These are phyloP conservation scores for Talaromyces sp. DNA, from an alignment of 2,329 filamentous ascomycete genomes.

Conservation along the genomic window DNA sequence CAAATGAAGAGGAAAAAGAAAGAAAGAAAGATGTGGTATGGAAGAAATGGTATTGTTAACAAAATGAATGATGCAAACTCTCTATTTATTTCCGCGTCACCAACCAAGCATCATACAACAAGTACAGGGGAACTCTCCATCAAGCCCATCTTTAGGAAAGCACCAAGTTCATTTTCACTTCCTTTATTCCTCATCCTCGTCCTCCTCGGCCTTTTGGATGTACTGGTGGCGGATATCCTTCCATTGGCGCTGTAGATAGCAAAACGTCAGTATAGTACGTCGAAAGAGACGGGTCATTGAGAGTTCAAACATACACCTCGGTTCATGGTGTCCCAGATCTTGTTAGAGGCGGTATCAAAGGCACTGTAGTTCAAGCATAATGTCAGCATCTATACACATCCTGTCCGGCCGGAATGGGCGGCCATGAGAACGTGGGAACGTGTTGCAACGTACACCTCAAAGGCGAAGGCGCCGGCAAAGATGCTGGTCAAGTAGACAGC, in stretches of 20 bases:
- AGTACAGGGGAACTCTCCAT: constrained; percentile 16
- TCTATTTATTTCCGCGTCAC: constrained; percentile 13
- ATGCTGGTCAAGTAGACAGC: constrained; percentile 80
- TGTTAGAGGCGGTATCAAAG: constrained; percentile 78
- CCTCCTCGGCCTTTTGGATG: constrained; percentile 65
- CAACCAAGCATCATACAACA: constrained; percentile 12
- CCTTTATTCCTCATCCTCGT: constrained; percentile 48
- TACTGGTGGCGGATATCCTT: constrained; percentile 97
- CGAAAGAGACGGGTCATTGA: not conserved
- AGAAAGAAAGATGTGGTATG: not conserved
- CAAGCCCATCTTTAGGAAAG: constrained; percentile 17
- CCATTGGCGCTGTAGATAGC: constrained; percentile 79
- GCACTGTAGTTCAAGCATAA: constrained; percentile 52
- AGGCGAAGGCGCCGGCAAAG: constrained; percentile 82
- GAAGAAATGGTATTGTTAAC: constrained; percentile 10
- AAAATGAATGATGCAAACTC: constrained; percentile 11
- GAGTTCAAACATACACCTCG: constrained; percentile 66
- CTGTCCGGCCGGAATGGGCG: not conserved
- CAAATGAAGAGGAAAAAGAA: too few relatives aligned
- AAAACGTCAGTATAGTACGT: constrained; percentile 19
- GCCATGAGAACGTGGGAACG: not conserved
- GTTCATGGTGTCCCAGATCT: constrained; percentile 88
- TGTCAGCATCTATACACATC: constrained; percentile 7
- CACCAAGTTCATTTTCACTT: not conserved
- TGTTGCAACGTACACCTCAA: constrained; percentile 77